A percentile compares a stretch with the other conserved stretches of the same genome.
phyloP scores from a whole-genome alignment of 257 asterid genomes.

The Lycium barbarum region DNA sequence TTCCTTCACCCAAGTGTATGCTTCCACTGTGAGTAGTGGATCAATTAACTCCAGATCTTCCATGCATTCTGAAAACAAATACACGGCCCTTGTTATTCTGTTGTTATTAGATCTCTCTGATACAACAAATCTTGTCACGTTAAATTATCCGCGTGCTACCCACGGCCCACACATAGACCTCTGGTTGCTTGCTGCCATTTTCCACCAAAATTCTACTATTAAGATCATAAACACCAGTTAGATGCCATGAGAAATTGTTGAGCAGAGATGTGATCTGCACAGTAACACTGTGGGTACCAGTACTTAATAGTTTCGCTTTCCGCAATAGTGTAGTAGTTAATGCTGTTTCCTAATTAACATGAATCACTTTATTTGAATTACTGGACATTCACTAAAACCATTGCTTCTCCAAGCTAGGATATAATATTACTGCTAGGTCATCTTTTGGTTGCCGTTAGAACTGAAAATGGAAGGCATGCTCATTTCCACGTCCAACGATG shows the following conservation, averaged over 20 bases:
- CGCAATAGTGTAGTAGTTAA: not conserved
- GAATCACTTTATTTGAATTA: constrained; percentile 4
- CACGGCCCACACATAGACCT: not conserved
- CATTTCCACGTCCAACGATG: not conserved
- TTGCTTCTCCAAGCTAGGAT: not conserved
- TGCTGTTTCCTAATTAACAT: not conserved
- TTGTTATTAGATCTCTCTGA: not conserved
- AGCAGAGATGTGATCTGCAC: not conserved
- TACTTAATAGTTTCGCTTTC: not conserved
- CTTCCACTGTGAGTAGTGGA: not conserved
- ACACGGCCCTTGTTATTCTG: not conserved
- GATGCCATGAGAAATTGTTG: too few species aligned
- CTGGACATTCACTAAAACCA: not conserved
- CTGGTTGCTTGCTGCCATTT: not conserved
- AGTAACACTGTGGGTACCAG: not conserved
- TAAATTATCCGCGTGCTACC: not conserved
- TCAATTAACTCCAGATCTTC: too few species aligned
- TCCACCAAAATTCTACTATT: not conserved
- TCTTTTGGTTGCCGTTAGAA: not conserved
- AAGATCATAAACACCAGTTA: not conserved
- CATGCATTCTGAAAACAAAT: not conserved
- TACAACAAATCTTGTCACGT: not conserved
- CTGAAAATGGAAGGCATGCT: not conserved
- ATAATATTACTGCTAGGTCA: not conserved
- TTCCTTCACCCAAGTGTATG: not conserved